Conservation (phyloP, 2,329 filamentous ascomycete species). For the Scolecobasidium constrictum region DNA sequence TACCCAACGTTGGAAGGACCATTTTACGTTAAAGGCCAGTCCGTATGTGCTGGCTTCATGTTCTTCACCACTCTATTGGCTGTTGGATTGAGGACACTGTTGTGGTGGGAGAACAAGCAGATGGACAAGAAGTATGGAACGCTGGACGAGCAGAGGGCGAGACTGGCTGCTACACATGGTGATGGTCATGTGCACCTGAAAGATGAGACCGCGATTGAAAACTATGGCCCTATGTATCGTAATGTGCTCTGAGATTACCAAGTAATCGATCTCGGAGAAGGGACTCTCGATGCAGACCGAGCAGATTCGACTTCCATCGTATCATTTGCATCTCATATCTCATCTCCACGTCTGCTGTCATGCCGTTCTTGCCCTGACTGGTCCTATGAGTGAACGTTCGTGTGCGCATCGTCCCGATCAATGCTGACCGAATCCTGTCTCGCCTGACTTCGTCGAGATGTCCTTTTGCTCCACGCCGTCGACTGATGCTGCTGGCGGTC, state of each 20-base stretch:
- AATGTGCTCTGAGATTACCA: constrained; percentile 9
- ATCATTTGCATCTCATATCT: no score
- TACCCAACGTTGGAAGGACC: constrained; percentile 42
- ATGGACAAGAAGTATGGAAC: constrained; percentile 39
- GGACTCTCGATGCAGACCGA: no score
- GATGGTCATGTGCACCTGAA: constrained; percentile 10
- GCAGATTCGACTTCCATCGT: no score
- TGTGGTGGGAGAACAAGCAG: constrained; percentile 26
- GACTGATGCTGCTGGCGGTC: constrained; percentile 63
- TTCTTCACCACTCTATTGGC: constrained; percentile 23
- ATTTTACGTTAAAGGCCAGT: constrained; percentile 39
- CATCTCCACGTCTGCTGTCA: no score
- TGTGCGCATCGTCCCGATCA: not conserved
- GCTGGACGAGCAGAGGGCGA: constrained; percentile 46
- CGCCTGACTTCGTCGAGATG: constrained; percentile 53
- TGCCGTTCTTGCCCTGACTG: not conserved
- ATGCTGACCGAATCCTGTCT: constrained; percentile 46
- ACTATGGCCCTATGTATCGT: constrained; percentile 10
- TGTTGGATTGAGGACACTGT: constrained; percentile 19
- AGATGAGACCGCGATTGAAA: constrained; percentile 6
- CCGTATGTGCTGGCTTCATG: constrained; percentile 41
- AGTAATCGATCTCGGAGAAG: no score
- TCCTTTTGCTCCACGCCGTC: constrained; percentile 61
- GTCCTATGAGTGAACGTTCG: not conserved
- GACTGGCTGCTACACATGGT: constrained; percentile 21